Percentiles rank a stretch among this genome's conserved stretches.
Evolutionary conservation across 345 rosid species (phyloP).

Genomic region (Brassica cretica): DNA sequence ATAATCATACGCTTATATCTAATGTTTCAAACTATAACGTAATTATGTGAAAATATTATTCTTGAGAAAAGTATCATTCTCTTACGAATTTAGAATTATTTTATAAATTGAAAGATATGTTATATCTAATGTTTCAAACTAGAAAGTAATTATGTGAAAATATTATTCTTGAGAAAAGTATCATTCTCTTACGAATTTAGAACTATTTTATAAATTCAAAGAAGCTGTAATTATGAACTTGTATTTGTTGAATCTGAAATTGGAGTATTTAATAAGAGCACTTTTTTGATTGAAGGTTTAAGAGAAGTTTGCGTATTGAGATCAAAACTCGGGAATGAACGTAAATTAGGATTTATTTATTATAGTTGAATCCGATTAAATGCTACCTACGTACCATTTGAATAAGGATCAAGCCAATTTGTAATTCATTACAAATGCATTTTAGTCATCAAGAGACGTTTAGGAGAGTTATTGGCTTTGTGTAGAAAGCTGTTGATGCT

Average conservation of each 20-base stretch:
- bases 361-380: neutral
- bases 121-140: no score
- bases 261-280: neutral
- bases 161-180: neutral
- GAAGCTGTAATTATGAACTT: neutral
- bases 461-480: neutral
- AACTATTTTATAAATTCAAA: neutral
- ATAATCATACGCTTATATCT: neutral
- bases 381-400: neutral
- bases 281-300: neutral
- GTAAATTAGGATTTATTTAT: neutral
- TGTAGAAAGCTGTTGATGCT: neutral
- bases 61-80: neutral
- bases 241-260: neutral
- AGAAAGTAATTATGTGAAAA: neutral
- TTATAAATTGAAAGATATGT: neutral
- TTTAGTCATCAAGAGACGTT: neutral
- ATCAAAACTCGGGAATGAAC: neutral
- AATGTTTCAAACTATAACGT: neutral
- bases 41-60: neutral
- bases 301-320: neutral
- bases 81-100: no score
- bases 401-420: neutral
- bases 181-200: neutral
- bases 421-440: neutral